phyloP scores from a whole-genome alignment of 805 yeast species.

The Phaffomyces thermotolerans region DNA sequence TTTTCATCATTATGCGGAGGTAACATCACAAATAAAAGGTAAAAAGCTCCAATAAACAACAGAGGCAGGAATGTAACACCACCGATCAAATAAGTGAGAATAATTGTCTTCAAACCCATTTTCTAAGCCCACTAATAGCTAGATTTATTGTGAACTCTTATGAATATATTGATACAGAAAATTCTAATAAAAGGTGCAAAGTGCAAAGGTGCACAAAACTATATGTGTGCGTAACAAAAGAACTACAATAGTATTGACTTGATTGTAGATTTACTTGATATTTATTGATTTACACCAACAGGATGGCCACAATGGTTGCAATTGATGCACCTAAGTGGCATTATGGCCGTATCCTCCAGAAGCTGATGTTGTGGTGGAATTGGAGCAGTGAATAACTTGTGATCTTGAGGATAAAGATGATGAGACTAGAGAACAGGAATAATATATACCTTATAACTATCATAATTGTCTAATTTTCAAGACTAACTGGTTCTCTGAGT shows the following conservation, averaged over 20 bases:
- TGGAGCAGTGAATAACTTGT: not conserved
- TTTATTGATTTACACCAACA: slow-evolving; percentile 2
- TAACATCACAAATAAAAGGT: slow-evolving; percentile 28
- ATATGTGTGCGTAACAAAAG: too few species aligned
- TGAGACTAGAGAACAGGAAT: too few species aligned
- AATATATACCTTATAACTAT: too few species aligned
- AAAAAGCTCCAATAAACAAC: slow-evolving; percentile 32
- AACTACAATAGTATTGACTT: too few species aligned
- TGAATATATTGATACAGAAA: too few species aligned
- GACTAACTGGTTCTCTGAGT: too few species aligned
- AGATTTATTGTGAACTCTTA: too few species aligned
- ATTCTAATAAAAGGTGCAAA: not conserved
- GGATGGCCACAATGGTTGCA: slow-evolving; percentile 12
- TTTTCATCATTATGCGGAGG: slow-evolving; percentile 20
- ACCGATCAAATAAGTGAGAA: slow-evolving; percentile 44
- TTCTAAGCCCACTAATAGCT: too few species aligned
- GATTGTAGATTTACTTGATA: too few species aligned
- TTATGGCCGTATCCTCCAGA: not conserved
- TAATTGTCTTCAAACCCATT: slow-evolving; percentile 14
- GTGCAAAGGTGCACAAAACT: too few species aligned
- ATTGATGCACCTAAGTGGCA: slow-evolving; percentile 4
- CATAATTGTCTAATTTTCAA: too few species aligned
- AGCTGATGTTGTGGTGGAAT: slow-evolving; percentile 3
- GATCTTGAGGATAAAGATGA: too few species aligned
- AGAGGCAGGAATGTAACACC: slow-evolving; percentile 34